Percentiles rank a stretch among this genome's conserved stretches.
These are phyloP conservation scores for Ophiostoma sp. DNA, from an alignment of 2,329 filamentous ascomycete species.

Conservation along the genomic window DNA sequence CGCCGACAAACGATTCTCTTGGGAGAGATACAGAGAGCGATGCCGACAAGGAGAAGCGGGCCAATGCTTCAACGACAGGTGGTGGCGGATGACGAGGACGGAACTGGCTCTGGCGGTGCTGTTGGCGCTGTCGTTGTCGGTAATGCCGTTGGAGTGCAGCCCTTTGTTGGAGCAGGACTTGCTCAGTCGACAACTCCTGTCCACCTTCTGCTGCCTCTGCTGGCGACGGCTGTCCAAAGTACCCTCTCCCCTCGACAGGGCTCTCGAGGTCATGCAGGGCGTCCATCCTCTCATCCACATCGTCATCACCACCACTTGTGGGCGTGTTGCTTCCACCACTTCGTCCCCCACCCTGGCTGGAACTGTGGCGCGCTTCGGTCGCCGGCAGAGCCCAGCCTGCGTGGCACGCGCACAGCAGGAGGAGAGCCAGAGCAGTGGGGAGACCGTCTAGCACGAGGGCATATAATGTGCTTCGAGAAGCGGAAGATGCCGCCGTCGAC, in stretches of 20 bases:
- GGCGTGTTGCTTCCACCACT: not conserved
- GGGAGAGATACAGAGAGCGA: not conserved
- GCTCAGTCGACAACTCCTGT: not conserved
- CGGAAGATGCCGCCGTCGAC: not conserved
- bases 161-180: not conserved
- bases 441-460: not conserved
- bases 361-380: not conserved
- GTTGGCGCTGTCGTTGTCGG: not conserved
- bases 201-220: not conserved
- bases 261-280: not conserved
- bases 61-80: not conserved
- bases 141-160: not conserved
- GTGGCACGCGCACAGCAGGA: constrained; percentile 8
- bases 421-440: not conserved
- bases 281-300: not conserved
- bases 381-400: constrained; percentile 17
- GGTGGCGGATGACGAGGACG: not conserved
- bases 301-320: not conserved
- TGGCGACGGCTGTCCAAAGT: not conserved
- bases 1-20: not conserved
- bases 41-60: not conserved
- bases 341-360: not conserved
- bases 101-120: not conserved
- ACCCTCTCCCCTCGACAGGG: not conserved
- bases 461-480: not conserved